Evolutionary conservation across 257 asterid genomes (phyloP), one percentile per base, ranked within the genome.

Genomic region (Craterostigma plantagineum): DNA sequence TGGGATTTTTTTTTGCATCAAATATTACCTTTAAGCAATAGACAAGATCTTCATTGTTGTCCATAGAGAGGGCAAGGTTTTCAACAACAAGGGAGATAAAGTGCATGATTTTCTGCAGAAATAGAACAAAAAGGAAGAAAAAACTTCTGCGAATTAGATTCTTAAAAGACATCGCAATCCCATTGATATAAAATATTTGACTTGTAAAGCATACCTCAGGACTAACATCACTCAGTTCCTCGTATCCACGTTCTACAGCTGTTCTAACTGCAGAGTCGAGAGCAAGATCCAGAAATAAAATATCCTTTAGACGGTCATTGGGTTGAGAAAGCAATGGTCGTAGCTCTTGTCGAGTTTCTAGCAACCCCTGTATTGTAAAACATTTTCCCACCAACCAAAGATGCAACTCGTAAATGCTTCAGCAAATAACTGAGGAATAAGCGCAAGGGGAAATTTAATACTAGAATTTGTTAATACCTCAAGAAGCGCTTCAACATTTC

Each of bases 291-390:
- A 90, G 68, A 72, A 90, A 90, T 17, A 90, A 38, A 57, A 90
- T 77, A 76, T 90, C 99, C 76, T 67, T 90, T 16, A 83, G 92
- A 50, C 99, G 95, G 66, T 77, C 52, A 30, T 71, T 82, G 7
- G 82, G 58, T 59, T 72, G 58, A 56, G 57, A 73, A 59, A 90
- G 81, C 71, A 83, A 60, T 52, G 99, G 95, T 64, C 90, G 72
- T 60, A 90, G 80, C 79, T 77, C 95, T 63, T 75, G 77, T 57
- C 99, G 93, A 61, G 94, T 91, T 77, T 90, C 99, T 43, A 90
- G 68, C 76, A 90, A 66, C 59, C 84, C 87, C 99, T 90, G 69
- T 9, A 7, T 38, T 4, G 10, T 4, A 38, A 3, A 38, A 11
- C 11, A 34, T 34, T 34, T 34, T 34, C 11, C 37, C 37, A 11